These are phyloP conservation scores for Cryptococcus hybrid DNA, from an alignment of 1,284 basidiomycete genomes.

Conservation along the genomic window DNA sequence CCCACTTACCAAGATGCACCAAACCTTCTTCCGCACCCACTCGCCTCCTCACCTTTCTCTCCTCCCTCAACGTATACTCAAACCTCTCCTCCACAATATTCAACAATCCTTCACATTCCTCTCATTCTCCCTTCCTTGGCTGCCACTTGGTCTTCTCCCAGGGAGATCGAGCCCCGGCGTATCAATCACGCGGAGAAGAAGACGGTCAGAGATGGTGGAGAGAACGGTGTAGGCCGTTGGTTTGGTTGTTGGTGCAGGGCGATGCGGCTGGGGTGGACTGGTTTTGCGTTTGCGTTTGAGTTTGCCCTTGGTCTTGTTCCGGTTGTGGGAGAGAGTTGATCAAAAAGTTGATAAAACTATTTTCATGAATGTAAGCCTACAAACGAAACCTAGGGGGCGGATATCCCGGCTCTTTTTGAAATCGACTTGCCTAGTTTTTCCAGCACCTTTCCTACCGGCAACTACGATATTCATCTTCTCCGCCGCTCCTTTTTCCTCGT, in stretches of 20 bases:
- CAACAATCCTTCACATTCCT: conserved; percentile 30
- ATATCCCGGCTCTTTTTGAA: neutral
- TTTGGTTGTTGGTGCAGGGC: conserved; percentile 2
- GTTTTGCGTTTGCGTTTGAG: too few species aligned
- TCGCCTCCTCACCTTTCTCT: conserved; percentile 39
- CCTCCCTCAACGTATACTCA: conserved; percentile 37
- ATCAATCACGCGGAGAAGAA: conserved; percentile 29
- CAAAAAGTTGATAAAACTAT: conserved; percentile 23
- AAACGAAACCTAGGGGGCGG: neutral
- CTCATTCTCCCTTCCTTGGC: conserved; percentile 20
- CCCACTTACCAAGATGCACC: conserved; percentile 38
- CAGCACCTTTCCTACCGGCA: conserved; percentile 35
- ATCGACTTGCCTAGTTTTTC: conserved; percentile 40
- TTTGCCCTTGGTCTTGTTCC: neutral
- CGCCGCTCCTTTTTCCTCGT: conserved; percentile 18
- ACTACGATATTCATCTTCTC: conserved; percentile 37
- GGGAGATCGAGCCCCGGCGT: conserved; percentile 42
- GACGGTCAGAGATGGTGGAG: conserved; percentile 15
- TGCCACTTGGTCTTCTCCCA: too few species aligned
- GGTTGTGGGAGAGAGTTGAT: conserved; percentile 7
- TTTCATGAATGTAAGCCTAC: neutral
- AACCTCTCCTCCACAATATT: conserved; percentile 40
- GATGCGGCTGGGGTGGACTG: neutral
- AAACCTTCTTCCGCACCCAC: conserved; percentile 34
- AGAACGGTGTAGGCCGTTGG: conserved; percentile 4